phyloP scores from a whole-genome alignment of 2,329 filamentous ascomycete genomes.

The Fusarium chlamydosporum region DNA sequence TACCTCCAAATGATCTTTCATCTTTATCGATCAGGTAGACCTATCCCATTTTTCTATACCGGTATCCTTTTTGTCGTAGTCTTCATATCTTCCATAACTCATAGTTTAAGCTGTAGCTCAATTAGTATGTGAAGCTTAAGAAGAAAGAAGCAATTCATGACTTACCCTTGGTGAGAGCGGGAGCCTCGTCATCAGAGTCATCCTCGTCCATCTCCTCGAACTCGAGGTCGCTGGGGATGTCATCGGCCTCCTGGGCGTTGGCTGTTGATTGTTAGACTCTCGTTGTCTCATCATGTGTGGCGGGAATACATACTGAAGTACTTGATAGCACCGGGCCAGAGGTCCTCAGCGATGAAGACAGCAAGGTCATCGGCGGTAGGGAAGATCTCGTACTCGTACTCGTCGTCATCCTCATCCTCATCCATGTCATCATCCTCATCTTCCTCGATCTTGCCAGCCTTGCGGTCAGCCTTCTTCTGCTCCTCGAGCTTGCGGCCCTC shows the following conservation, averaged over 20 bases:
- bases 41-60: slow-evolving; percentile 20
- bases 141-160: slow-evolving; percentile 47
- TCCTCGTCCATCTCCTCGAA: slow-evolving; percentile 71
- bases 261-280: slow-evolving; percentile 56
- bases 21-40: slow-evolving; percentile 15
- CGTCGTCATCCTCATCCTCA: slow-evolving; percentile 73
- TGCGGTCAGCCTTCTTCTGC: slow-evolving; percentile 66
- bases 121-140: slow-evolving; percentile 27
- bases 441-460: slow-evolving; percentile 63
- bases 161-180: slow-evolving; percentile 61
- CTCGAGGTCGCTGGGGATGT: slow-evolving; percentile 74
- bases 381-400: slow-evolving; percentile 85
- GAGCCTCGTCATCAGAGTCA: slow-evolving; percentile 56
- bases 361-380: slow-evolving; percentile 88
- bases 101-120: slow-evolving; percentile 44
- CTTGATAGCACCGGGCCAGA: slow-evolving; percentile 89
- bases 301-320: slow-evolving; percentile 83
- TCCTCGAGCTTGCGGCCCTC: slow-evolving; percentile 72
- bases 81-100: slow-evolving; percentile 25
- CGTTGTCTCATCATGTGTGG: neutral
- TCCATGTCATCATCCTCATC: slow-evolving; percentile 59
- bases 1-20: slow-evolving; percentile 18
- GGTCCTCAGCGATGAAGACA: slow-evolving; percentile 83
- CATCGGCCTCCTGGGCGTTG: slow-evolving; percentile 75
- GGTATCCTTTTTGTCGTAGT: slow-evolving; percentile 29